Evolutionary conservation across 2,329 filamentous ascomycete genomes (phyloP).

Genomic region (Pseudocercospora macadamiae): DNA sequence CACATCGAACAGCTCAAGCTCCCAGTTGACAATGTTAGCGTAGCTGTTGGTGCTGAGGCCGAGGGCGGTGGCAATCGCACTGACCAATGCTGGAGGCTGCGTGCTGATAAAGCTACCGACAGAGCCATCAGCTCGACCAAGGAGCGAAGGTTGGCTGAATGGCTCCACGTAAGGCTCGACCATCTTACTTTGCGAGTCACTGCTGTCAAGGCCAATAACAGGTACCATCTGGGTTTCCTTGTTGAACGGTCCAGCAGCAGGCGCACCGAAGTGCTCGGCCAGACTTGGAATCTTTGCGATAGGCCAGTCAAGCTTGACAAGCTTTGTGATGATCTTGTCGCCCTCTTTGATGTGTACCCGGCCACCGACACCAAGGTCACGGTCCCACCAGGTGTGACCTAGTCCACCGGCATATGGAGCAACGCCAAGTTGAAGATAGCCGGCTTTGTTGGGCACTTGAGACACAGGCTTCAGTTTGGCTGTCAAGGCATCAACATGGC

Average conservation of each 20-base stretch:
- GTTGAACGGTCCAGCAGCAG: conserved; percentile 69
- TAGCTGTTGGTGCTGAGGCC: conserved; percentile 63
- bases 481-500: conserved; percentile 90
- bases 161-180: conserved; percentile 29
- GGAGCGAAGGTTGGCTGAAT: conserved; percentile 40
- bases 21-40: conserved; percentile 86
- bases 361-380: conserved; percentile 88
- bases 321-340: conserved; percentile 75
- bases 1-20: conserved; percentile 90
- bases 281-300: conserved; percentile 91
- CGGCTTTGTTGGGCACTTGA: conserved; percentile 78
- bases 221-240: conserved; percentile 92
- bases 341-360: conserved; percentile 81
- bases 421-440: conserved; percentile 86
- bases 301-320: conserved; percentile 93
- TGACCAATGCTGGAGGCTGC: conserved; percentile 83
- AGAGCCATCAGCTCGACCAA: conserved; percentile 52
- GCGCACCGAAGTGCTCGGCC: conserved; percentile 88
- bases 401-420: conserved; percentile 89
- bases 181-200: conserved; percentile 27
- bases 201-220: conserved; percentile 82
- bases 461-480: conserved; percentile 90
- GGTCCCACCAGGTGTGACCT: conserved; percentile 94
- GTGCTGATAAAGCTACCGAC: conserved; percentile 75
- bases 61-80: conserved; percentile 78